Evolutionary conservation across 306 rosid genomes (phyloP), one percentile per base, ranked within the genome.

Genomic region (Dryas octopetala): DNA sequence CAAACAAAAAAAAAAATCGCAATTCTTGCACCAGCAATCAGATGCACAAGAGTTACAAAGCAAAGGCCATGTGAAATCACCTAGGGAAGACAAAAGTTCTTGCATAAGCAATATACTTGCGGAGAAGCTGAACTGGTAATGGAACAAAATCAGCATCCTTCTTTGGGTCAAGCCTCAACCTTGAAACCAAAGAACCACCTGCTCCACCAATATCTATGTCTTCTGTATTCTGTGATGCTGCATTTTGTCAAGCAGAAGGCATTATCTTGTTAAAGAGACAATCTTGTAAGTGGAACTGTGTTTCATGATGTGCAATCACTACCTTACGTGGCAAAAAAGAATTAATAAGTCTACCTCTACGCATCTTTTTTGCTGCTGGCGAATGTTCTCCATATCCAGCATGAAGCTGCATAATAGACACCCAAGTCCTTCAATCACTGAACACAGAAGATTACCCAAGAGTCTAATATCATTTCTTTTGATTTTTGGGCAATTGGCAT

Each of bases 61-160:
- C 40, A 63, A 68, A 71, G 54, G 78, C 70, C 88, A 60, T 28
- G 73, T 51, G 58, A 61, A 76, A 71, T 82, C 78, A 95, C 98
- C 98, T 95, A 11, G 98, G 98, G 76, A 82, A 86, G 62, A 95
- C 97, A 81, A 65, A 87, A 44, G 78, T 86, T 86, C 93, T 90
- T 70, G 97, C 93, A 90, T 91, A 95, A 32, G 97, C 86, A 83
- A 91, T 84, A 90, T 92, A 95, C 83, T 95, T 90, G 79, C 97
- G 90, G 81, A 95, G 97, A 80, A 92, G 97, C 82, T 95, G 99
- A 53, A 82, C 74, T 0, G 99, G 97, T 76, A 95, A 82, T 51
- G 97, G 97, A 76, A 83, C 86, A 83, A 95, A 95, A 85, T 86
- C 96, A 4, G 68, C 50, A 74, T 90, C 97, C 82, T 81, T 87